Evolutionary conservation across 768 basidiomycete genomes (phyloP), one percentile per base, ranked within the genome.

Genomic region (Pisolithus albus): DNA sequence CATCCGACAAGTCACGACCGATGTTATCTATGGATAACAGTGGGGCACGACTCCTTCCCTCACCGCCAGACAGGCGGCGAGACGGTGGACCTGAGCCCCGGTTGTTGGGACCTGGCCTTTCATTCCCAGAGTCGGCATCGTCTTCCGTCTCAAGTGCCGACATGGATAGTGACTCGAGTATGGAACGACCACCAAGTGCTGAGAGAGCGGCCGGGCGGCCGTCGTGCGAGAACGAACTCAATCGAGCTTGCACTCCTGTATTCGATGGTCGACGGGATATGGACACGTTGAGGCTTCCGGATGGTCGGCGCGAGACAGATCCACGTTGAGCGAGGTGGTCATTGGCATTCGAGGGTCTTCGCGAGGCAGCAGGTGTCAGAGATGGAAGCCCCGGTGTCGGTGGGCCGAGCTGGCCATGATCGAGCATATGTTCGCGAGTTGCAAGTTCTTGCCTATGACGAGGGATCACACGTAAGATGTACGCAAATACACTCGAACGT

Each of bases 371-470:
- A 13, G 80, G 81, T 0, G 82, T 75, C 5, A 70, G 57, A 0
- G 67, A 66, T 2, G 67, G 66, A 5, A 66, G 52, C 6, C 77
- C 73, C 4, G 83, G 84, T 0, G 85, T 87, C 2, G 81, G 73
- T 9, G 84, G 80, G 2, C 84, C 84, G 4, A 88, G 69, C 60
- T 90, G 86, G 5, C 85, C 86, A 59, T 94, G 92, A 64, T 92
- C 88, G 44, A 92, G 79, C 88, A 97, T 92, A 64, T 96, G 89
- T 62, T 93, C 91, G n/a, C 88, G 76, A 0, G 88, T 80, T 1
- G 93, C 93, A 13, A 97, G 76, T 59, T 92, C 90, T 53, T 85
- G 83, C 60, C 91, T 86, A 49, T 26, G 26, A 47, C 43, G 11
- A 43, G 10, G 43, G 34, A 40, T 26, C 43, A 53, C 21, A 43